Conservation (phyloP, 169 alveolate genomes). For the Plasmodium berghei region DNA sequence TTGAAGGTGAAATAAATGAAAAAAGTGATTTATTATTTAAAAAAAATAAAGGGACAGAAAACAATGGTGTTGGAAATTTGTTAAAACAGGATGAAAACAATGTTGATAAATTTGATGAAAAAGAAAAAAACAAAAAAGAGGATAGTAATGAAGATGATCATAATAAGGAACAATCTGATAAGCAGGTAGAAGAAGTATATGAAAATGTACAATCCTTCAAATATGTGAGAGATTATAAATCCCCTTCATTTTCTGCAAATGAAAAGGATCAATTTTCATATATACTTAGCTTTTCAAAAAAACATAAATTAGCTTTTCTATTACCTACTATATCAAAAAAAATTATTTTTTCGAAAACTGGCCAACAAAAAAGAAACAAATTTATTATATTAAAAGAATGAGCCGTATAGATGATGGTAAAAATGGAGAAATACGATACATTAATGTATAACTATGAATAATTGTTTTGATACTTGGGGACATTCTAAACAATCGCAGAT, state of each 20-base stretch:
- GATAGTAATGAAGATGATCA: not conserved
- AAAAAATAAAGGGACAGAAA: no score
- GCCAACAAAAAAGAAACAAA: slow-evolving; percentile 67
- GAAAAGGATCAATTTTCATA: slow-evolving; percentile 46
- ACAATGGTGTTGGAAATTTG: no score
- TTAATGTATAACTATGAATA: no score
- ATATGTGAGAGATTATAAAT: slow-evolving; percentile 63
- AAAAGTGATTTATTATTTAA: no score
- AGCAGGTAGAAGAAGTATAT: not conserved
- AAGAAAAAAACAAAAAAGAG: not conserved
- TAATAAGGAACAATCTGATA: not conserved
- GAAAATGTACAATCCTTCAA: slow-evolving; percentile 41
- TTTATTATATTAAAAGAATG: slow-evolving; percentile 38
- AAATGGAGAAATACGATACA: not conserved
- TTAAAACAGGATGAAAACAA: no score
- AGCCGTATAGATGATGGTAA: not conserved
- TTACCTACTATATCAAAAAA: slow-evolving; percentile 51
- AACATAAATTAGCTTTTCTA: slow-evolving; percentile 38
- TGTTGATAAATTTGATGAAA: slow-evolving; percentile 10
- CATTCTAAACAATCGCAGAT: no score
- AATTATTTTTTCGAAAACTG: slow-evolving; percentile 70
- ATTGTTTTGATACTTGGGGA: no score
- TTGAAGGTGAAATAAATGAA: slow-evolving; percentile 1
- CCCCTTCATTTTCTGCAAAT: slow-evolving; percentile 43
- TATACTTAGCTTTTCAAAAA: slow-evolving; percentile 36